These are phyloP conservation scores for Helotiales sp. DNA, from an alignment of 2,329 filamentous ascomycete species.

Conservation along the genomic window DNA sequence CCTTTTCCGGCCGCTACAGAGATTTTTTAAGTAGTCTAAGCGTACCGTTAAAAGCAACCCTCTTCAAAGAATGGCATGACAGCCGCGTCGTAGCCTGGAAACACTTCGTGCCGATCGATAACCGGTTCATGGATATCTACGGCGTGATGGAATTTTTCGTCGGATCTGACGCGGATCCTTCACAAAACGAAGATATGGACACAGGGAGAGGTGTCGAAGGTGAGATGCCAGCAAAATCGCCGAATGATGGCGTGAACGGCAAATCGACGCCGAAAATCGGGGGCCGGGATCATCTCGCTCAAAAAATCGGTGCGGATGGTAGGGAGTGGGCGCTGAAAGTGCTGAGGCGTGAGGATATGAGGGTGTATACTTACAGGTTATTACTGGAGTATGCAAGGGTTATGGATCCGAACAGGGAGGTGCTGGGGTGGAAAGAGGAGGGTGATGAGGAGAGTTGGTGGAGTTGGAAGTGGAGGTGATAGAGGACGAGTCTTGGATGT, in stretches of 20 bases:
- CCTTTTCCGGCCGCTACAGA: conserved; percentile 69
- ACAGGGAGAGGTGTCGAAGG: neutral
- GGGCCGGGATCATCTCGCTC: conserved; percentile 56
- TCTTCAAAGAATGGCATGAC: conserved; percentile 82
- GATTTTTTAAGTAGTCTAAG: conserved; percentile 70
- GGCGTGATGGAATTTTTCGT: conserved; percentile 76
- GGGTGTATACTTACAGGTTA: conserved; percentile 64
- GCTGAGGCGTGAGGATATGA: conserved; percentile 67
- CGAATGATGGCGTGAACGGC: neutral
- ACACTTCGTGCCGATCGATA: conserved; percentile 81
- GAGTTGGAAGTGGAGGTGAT: neutral
- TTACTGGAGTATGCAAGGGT: conserved; percentile 61
- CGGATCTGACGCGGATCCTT: conserved; percentile 54
- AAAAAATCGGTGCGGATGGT: conserved; percentile 68
- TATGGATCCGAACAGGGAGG: conserved; percentile 40
- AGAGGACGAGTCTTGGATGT: neutral
- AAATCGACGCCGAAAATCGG: neutral
- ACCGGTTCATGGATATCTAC: conserved; percentile 71
- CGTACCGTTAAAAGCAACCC: conserved; percentile 74
- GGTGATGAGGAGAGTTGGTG: neutral
- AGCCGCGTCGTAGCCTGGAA: conserved; percentile 73
- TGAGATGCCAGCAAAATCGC: neutral
- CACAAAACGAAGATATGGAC: neutral
- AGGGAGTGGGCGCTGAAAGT: conserved; percentile 73
- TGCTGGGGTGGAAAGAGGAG: conserved; percentile 34